Base-by-base conservation (phyloP, 2,329 filamentous ascomycete species). In the Colletotrichum siamense region DNA sequence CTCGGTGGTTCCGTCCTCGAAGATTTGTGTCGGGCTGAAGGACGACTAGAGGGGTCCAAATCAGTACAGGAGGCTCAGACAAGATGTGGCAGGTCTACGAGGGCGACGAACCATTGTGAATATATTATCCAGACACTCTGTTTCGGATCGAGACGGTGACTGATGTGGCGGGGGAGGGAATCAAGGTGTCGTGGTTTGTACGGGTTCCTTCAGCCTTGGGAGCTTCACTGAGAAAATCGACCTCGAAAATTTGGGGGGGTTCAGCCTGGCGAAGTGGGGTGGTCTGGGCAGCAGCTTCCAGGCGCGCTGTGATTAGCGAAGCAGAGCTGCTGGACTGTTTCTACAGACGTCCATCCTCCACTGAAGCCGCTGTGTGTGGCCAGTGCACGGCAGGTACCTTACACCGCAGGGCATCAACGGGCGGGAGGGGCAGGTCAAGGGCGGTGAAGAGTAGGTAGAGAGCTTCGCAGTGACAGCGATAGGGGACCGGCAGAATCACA, bases 21-120 rank as follows among this genome's bases (percentile, higher is more conserved):
- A 99, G 90, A 99, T 99, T 88, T 99, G 96, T 79, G 96, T 98
- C 82, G 96, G 96, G 88, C 96, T 97, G 86, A 94, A 94, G 81
- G 92, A 93, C 80, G 87, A 83, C 88, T 88, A 80, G 76, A 71
- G 78, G 34, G 22, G 55, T 8, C 6, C 15, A 32, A 26, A 12
- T 76, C 39, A 69, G 76, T 15, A 26, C 22, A 55, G n/a, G 24
- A 6, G 39, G 39, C 59, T 30, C 61, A 18, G 4, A 16, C 22
- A 28, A 10, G 26, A 8, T 5, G 32, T 22, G 7, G 44, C n/a
- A 34, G 8, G 1, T 18, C 1, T 3, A 12, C 28, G 13, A 16
- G 26, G n/a, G 18, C 13, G 2, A 77, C 73, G 26, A 70, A 77
- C 73, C 76, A 77, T 77, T 9, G 32, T 64, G 65, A 69, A 65